Evolutionary conservation across 768 basidiomycete genomes (phyloP).

Genomic region (Xanthoconium purpureum): DNA sequence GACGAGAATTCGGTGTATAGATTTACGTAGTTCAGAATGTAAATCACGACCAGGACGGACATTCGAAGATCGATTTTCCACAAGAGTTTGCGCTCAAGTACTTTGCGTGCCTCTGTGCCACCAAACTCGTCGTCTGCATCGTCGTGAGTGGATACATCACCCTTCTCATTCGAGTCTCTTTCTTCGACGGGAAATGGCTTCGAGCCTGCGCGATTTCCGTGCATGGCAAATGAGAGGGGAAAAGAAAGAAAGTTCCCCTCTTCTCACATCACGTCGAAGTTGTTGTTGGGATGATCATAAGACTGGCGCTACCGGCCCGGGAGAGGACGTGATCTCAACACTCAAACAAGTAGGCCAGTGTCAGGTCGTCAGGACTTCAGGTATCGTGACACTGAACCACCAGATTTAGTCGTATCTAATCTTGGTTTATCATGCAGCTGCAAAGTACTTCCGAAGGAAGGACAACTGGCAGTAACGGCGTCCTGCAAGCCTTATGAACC

Average conservation of each 20-base stretch:
- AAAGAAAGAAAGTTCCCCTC: neutral
- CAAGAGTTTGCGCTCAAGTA: constrained; percentile 51
- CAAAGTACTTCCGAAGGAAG: too few species aligned
- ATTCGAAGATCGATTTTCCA: constrained; percentile 56
- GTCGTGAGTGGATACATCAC: neutral
- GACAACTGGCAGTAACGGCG: too few species aligned
- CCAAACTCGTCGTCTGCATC: constrained; percentile 46
- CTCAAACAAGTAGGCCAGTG: neutral
- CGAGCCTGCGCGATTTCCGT: constrained; percentile 1
- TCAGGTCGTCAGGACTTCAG: too few species aligned
- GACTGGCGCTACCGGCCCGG: neutral
- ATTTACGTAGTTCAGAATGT: constrained; percentile 37
- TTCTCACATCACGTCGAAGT: too few species aligned
- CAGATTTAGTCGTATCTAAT: too few species aligned
- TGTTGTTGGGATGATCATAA: neutral
- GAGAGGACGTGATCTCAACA: neutral
- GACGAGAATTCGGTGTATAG: neutral
- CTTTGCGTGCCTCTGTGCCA: constrained; percentile 42
- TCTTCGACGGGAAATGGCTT: constrained; percentile 3
- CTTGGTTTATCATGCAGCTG: too few species aligned
- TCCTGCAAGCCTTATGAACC: too few species aligned
- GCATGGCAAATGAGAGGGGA: constrained; percentile 11
- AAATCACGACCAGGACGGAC: constrained; percentile 46
- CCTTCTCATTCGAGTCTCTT: neutral
- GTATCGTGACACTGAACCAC: too few species aligned